A percentile compares a stretch with the other conserved stretches of the same genome.
Evolutionary conservation across 768 basidiomycete genomes (phyloP).

Genomic region (Aureoboletus auriporus): DNA sequence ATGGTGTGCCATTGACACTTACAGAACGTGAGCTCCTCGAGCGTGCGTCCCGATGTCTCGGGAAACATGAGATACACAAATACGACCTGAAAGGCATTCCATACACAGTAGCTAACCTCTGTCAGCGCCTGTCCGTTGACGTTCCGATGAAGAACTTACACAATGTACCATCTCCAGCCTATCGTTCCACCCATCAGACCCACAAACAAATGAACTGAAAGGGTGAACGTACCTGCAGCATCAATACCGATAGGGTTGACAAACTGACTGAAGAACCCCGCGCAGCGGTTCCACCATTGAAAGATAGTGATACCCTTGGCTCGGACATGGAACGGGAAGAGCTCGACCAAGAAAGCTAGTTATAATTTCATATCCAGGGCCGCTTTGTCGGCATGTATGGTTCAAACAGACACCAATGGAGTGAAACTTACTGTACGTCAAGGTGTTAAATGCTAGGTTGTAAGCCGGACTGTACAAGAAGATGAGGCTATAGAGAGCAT

Average conservation of each 20-base stretch:
- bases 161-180: conserved; percentile 15
- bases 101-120: neutral
- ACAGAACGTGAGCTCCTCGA: conserved; percentile 4
- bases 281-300: conserved; percentile 51
- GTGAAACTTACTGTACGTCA: neutral
- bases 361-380: too few species aligned
- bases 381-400: too few species aligned
- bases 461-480: conserved; percentile 15
- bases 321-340: conserved; percentile 62
- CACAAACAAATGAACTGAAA: too few species aligned
- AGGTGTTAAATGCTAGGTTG: conserved; percentile 7
- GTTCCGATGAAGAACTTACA: conserved; percentile 2
- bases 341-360: conserved; percentile 57
- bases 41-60: conserved; percentile 4
- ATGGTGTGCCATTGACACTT: neutral
- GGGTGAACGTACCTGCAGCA: neutral
- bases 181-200: neutral
- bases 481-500: conserved; percentile 6
- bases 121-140: too few species aligned
- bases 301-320: conserved; percentile 59
- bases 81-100: neutral
- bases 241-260: conserved; percentile 17
- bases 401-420: too few species aligned
- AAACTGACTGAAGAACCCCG: conserved; percentile 10
- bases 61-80: conserved; percentile 6